Evolutionary conservation across 345 rosid species (phyloP).

Genomic region (Noccaea bulbosa): DNA sequence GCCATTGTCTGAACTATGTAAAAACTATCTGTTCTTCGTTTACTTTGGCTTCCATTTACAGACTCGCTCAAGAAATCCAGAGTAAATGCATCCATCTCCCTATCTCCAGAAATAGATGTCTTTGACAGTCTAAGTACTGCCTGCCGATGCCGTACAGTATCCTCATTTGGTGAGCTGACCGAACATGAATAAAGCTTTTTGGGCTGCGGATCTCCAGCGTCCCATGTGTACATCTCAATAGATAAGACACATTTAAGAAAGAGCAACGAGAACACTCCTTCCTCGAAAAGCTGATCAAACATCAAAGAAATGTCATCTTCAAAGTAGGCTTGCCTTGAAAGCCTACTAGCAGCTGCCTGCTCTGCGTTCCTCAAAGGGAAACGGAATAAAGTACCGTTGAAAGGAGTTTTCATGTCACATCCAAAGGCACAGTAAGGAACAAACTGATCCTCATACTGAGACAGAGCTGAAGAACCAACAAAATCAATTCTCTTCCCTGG

Average conservation of each 20-base stretch:
- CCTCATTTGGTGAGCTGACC: conserved; percentile 54
- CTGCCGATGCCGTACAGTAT: conserved; percentile 71
- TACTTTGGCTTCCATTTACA: conserved; percentile 48
- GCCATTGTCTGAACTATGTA: conserved; percentile 90
- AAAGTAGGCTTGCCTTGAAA: conserved; percentile 81
- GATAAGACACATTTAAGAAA: conserved; percentile 77
- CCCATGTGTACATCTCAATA: conserved; percentile 86
- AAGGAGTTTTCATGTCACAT: conserved; percentile 76
- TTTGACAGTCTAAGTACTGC: conserved; percentile 73
- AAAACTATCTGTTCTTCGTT: conserved; percentile 65
- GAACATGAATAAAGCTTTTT: conserved; percentile 68
- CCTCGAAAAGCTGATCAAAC: conserved; percentile 79
- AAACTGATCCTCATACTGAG: conserved; percentile 77
- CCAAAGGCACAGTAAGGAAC: conserved; percentile 87
- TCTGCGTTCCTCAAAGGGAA: conserved; percentile 81
- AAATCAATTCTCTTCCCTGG: conserved; percentile 94
- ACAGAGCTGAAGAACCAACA: conserved; percentile 72
- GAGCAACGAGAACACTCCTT: conserved; percentile 75
- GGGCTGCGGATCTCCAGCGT: conserved; percentile 67
- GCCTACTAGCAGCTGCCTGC: conserved; percentile 80
- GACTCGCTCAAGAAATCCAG: conserved; percentile 75
- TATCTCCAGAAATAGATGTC: conserved; percentile 45
- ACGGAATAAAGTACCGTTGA: conserved; percentile 85
- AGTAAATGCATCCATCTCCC: conserved; percentile 68
- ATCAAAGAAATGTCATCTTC: conserved; percentile 65